Base-by-base conservation (phyloP, 169 alveolate genomes). In the Cryptosporidium sp. region DNA sequence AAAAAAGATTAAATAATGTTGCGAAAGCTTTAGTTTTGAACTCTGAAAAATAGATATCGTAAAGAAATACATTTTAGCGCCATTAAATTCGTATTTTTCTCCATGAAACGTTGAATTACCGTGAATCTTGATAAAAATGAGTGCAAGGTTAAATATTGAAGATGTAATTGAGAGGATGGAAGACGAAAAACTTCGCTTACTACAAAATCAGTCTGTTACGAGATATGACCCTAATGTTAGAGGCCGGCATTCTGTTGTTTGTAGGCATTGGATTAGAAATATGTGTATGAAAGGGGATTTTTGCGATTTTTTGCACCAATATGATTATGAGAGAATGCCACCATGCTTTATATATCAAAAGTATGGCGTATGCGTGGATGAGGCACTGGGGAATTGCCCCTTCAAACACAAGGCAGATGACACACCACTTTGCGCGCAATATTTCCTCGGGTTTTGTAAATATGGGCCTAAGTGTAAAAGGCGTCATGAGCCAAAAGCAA, bases 221-320 rank as follows among this genome's bases (percentile, higher is more conserved):
- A 80, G 89, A 33, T 65, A 80, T 23, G 89, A 80, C 26, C 89
- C 89, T 1, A 80, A 80, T 42, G 44, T 80, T n/a, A 85, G 96
- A 23, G 97, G 97, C 9, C 94, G 95, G 48, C 98, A 96, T 84
- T 93, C 97, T 6, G 96, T 96, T 37, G 98, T 96, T 2, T 96
- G 98, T 93, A 91, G 97, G 48, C 98, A 96, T 75, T 96, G 98
- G 97, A 93, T 96, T 68, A 94, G 95, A 70, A 97, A 97, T 51
- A 96, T 95, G 95, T 96, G 98, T 89, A 96, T 95, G 97, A 96
- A 96, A 73, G 98, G 97, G 53, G 97, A 95, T 65, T 94, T 92
- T 85, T 96, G 98, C 91, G 98, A 96, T 73, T 96, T 96, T 87
- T 91, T 96, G 21, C 98, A 96, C 71, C 97, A 95, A 35, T 87